A percentile compares a stretch with the other conserved stretches of the same genome.
These are phyloP conservation scores for Microsporum canis DNA, from an alignment of 2,329 filamentous ascomycete species.

Conservation along the genomic window DNA sequence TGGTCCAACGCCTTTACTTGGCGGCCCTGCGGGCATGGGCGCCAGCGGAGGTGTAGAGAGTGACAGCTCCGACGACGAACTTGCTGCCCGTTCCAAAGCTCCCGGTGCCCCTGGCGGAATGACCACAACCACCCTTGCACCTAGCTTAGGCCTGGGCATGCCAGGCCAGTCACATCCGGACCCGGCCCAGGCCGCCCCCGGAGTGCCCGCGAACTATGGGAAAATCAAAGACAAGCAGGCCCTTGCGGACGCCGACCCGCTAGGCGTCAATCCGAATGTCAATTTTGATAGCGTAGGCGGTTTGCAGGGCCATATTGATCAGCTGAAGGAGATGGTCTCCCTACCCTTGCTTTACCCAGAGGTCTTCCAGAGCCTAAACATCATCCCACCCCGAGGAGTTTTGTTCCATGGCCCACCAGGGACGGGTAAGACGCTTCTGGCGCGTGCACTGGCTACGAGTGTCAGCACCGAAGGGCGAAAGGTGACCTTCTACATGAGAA, in stretches of 20 bases:
- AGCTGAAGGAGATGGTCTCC: conserved; percentile 97
- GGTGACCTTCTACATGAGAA: conserved; percentile 98
- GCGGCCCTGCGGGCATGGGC: conserved; percentile 56
- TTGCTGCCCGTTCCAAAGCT: conserved; percentile 49
- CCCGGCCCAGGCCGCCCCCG: conserved; percentile 43
- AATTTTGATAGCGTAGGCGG: conserved; percentile 93
- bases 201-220: conserved; percentile 70
- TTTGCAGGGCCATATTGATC: conserved; percentile 84
- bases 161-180: conserved; percentile 47
- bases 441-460: conserved; percentile 81
- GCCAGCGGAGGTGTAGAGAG: conserved; percentile 75
- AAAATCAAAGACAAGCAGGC: conserved; percentile 89
- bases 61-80: conserved; percentile 93
- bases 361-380: conserved; percentile 79
- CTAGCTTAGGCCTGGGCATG: conserved; percentile 44
- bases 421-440: conserved; percentile 95
- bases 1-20: conserved; percentile 57
- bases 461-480: conserved; percentile 82
- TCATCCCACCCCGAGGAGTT: conserved; percentile 88
- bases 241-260: conserved; percentile 82
- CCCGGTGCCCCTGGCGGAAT: conserved; percentile 52
- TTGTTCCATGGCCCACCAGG: conserved; percentile 94
- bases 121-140: conserved; percentile 43
- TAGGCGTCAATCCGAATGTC: conserved; percentile 84
- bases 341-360: conserved; percentile 90